A percentile compares a stretch with the other conserved stretches of the same genome.
These are phyloP conservation scores for Suillus plorans DNA, from an alignment of 768 basidiomycete species.

Conservation along the genomic window DNA sequence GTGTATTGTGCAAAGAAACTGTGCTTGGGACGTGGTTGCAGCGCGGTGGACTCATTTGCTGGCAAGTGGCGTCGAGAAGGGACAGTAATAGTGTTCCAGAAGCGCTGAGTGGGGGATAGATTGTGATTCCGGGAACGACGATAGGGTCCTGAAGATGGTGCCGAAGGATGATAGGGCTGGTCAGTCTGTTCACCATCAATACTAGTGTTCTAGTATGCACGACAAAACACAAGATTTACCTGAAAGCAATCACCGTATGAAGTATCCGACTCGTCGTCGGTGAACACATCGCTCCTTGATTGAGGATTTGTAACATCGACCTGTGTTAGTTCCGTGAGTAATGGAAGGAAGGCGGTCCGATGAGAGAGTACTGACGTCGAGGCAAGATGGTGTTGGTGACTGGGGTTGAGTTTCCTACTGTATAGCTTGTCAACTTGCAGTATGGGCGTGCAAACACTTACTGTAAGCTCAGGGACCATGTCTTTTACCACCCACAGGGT, in stretches of 20 bases:
- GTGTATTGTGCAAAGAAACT: not conserved
- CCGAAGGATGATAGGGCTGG: not conserved
- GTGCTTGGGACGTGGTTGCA: not conserved
- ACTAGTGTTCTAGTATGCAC: not conserved
- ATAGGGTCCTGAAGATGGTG: not conserved
- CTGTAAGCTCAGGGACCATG: not conserved
- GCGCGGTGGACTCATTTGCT: not conserved
- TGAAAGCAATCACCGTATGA: not conserved
- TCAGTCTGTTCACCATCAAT: not conserved
- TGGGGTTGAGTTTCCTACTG: not conserved
- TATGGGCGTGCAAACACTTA: not conserved
- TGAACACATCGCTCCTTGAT: not conserved
- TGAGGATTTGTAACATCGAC: not conserved
- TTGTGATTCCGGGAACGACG: not conserved
- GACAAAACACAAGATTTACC: not conserved
- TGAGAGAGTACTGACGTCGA: not conserved
- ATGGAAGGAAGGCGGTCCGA: not conserved
- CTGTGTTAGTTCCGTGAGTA: not conserved
- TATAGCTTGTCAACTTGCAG: not conserved
- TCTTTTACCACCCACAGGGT: not conserved
- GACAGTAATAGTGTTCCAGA: not conserved
- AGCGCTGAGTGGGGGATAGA: not conserved
- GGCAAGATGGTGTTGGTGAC: not conserved
- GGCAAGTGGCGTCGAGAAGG: not conserved
- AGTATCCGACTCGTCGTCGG: not conserved